phyloP scores from a whole-genome alignment of 805 yeast genomes.

The Kluyveromyces dobzhanskii region DNA sequence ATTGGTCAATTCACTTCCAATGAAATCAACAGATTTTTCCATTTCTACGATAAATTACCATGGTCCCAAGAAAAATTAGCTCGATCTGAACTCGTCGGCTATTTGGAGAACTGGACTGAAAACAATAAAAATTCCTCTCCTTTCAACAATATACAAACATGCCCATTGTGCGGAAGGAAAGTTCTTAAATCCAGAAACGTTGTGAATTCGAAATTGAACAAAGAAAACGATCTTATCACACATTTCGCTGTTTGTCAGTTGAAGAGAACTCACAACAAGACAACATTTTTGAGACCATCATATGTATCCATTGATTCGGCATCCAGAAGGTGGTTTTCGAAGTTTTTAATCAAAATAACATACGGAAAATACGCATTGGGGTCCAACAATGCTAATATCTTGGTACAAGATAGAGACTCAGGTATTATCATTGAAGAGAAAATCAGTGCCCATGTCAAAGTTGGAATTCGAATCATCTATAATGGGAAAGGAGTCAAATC shows the following conservation, averaged over 20 bases:
- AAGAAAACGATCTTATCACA: slow-evolving; percentile 59
- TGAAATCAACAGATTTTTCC: slow-evolving; percentile 47
- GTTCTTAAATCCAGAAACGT: slow-evolving; percentile 43
- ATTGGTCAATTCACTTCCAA: slow-evolving; percentile 41
- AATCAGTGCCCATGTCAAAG: slow-evolving; percentile 78
- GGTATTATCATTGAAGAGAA: slow-evolving; percentile 90
- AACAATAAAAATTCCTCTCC: slow-evolving; percentile 16
- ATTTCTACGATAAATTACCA: slow-evolving; percentile 34
- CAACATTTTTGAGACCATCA: slow-evolving; percentile 52
- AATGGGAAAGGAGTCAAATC: slow-evolving; percentile 59
- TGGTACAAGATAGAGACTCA: slow-evolving; percentile 85
- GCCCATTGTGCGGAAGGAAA: slow-evolving; percentile 73
- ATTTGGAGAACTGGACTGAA: slow-evolving; percentile 34
- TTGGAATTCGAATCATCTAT: slow-evolving; percentile 81
- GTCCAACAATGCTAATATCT: slow-evolving; percentile 83
- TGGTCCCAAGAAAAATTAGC: slow-evolving; percentile 50
- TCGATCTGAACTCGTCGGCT: slow-evolving; percentile 37
- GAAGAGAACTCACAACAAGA: slow-evolving; percentile 55
- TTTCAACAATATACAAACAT: slow-evolving; percentile 48
- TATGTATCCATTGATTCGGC: slow-evolving; percentile 80
- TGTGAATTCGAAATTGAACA: slow-evolving; percentile 20
- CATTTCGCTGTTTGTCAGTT: slow-evolving; percentile 85
- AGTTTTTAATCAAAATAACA: slow-evolving; percentile 70
- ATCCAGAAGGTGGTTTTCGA: slow-evolving; percentile 81
- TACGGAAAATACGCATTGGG: slow-evolving; percentile 86